Evolutionary conservation across 2,329 filamentous ascomycete species (phyloP), one percentile per base, ranked within the genome.

Genomic region (Alternaria sp.): DNA sequence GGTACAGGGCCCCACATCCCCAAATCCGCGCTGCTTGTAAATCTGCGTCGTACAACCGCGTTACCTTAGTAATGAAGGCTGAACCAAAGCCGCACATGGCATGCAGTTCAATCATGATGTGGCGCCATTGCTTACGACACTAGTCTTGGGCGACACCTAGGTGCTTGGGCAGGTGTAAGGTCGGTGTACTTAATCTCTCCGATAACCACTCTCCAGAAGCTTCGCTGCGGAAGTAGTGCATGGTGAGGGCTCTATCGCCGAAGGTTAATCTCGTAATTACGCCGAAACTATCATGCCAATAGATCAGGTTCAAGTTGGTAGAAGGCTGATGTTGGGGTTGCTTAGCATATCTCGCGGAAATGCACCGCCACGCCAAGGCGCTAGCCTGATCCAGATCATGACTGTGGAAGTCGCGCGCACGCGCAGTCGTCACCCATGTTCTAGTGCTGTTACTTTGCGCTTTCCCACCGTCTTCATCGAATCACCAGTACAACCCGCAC

Each of bases 291-390:
- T 11, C 20, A 33, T 26, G 23, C 12, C 33, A 21, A 18, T 21
- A 28, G 11, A 45, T 14, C 5, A 44, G 26, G 49, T 26, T 28
- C 21, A 18, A 44, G 41, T 51, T 7, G 20, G n/a, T 21, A 10
- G 15, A 15, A 46, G 37, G 15, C 53, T 47, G 49, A 54, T 49
- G 53, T 41, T 64, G 41, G 58, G 41, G 47, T 25, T 55, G 61
- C 58, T 64, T 53, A 64, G 37, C 49, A 57, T 21, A 55, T 49
- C 49, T 6, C 15, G 58, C 62, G 58, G 62, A 61, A 64, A 53
- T 10, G 4, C 26, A 15, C n/a, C 58, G 41, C 23, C 21, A 20
- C 28, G 54, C 60, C 45, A 54, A 37, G 47, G 28, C 44, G 30
- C 21, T 37, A 25, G 11, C 44, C 7, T 4, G 10, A 12, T 23